phyloP scores from a whole-genome alignment of 148 eudicot species.

The Fagopyrum homotropicum region DNA sequence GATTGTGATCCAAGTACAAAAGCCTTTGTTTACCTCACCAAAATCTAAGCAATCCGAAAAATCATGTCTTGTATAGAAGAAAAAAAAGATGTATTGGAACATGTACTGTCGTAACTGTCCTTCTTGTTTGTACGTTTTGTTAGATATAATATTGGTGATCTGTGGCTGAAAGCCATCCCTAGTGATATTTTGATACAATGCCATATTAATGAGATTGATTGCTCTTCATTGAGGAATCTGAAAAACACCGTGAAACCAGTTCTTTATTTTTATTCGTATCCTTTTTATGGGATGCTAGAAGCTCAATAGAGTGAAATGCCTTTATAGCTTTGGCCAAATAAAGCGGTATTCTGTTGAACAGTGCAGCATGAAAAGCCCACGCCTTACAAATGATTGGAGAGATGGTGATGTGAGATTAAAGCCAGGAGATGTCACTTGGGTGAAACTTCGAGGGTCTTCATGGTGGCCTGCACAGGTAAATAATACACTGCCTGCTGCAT shows the following conservation, averaged over 20 bases:
- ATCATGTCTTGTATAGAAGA: no score
- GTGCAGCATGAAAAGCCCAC: conserved; percentile 33
- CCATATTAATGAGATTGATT: not conserved
- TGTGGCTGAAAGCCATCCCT: not conserved
- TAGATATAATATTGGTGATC: not conserved
- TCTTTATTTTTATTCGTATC: not conserved
- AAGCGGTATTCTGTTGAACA: conserved; percentile 2
- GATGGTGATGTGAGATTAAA: conserved; percentile 15
- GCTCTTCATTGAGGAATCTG: not conserved
- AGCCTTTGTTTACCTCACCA: not conserved
- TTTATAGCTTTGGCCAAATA: not conserved
- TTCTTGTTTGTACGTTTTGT: no score
- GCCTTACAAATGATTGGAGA: conserved; percentile 14
- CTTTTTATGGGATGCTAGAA: not conserved
- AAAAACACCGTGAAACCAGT: not conserved
- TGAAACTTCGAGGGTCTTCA: conserved; percentile 34
- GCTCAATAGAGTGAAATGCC: conserved; percentile 1
- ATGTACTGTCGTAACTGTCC: not conserved
- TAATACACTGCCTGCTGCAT: not conserved
- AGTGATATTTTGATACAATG: not conserved
- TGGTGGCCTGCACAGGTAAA: conserved; percentile 85
- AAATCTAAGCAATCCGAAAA: no score
- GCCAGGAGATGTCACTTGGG: conserved; percentile 54
- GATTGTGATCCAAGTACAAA: not conserved
- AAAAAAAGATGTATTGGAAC: no score